Percentiles rank a stretch among this genome's conserved stretches.
phyloP scores from a whole-genome alignment of 2,329 filamentous ascomycete species.

The Phialocephala sp. region DNA sequence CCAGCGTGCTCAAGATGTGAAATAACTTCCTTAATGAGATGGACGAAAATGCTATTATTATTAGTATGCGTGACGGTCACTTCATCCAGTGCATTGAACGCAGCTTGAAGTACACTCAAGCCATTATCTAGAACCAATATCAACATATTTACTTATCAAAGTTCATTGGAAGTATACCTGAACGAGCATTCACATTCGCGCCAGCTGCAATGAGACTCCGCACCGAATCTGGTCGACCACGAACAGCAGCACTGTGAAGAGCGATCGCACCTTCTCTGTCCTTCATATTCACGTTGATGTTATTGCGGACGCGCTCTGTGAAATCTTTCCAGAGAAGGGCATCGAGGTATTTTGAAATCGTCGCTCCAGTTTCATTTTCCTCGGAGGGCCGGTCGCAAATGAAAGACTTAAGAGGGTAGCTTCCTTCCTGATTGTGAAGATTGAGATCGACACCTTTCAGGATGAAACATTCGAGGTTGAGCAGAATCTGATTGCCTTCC shows the following conservation, averaged over 20 bases:
- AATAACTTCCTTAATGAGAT: too few relatives aligned
- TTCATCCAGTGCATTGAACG: too few relatives aligned
- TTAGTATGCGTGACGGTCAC: too few relatives aligned
- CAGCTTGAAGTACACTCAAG: too few relatives aligned
- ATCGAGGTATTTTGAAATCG: conserved; percentile 29
- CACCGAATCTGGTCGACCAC: conserved; percentile 20
- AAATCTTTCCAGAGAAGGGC: conserved; percentile 20
- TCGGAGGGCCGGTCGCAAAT: conserved; percentile 13
- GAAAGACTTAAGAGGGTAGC: conserved; percentile 13
- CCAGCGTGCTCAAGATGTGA: too few relatives aligned
- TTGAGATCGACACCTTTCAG: conserved; percentile 16
- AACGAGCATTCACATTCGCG: conserved; percentile 17
- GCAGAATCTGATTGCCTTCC: too few relatives aligned
- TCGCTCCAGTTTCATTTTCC: conserved; percentile 17
- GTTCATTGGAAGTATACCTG: too few relatives aligned
- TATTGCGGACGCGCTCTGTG: conserved; percentile 15
- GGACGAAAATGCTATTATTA: too few relatives aligned
- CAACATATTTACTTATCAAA: too few relatives aligned
- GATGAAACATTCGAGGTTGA: too few relatives aligned
- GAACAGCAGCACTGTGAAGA: conserved; percentile 17
- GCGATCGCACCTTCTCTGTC: conserved; percentile 20
- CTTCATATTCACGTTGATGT: conserved; percentile 24
- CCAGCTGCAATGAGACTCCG: conserved; percentile 21
- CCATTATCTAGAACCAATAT: too few relatives aligned
- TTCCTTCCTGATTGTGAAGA: conserved; percentile 2